Conservation (phyloP, 176 grass and related monocot genomes). For the Carex scoparia region DNA sequence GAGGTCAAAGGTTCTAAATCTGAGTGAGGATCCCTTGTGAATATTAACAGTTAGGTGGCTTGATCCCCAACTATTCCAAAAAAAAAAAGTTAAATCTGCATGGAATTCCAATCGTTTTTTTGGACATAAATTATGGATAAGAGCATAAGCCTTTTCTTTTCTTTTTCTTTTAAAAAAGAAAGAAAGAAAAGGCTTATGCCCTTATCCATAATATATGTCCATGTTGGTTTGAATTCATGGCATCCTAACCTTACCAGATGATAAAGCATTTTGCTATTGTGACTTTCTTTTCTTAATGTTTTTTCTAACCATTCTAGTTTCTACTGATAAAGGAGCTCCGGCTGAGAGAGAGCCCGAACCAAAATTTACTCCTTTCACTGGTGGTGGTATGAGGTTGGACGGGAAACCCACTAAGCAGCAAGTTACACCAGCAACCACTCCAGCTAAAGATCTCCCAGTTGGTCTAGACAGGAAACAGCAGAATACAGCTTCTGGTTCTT, state of each 20-base stretch:
- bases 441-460: conserved; percentile 16
- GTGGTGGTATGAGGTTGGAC: conserved; percentile 55
- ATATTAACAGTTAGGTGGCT: no score
- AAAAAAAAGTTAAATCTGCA: not conserved
- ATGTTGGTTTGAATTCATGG: not conserved
- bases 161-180: no score
- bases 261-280: not conserved
- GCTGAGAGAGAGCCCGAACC: conserved; percentile 31
- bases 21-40: no score
- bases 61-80: no score
- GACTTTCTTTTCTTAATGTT: not conserved
- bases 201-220: not conserved
- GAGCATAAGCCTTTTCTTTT: no score
- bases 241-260: not conserved
- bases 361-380: conserved; percentile 75
- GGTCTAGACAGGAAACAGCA: conserved; percentile 47
- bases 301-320: not conserved
- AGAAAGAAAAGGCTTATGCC: not conserved
- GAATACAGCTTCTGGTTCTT: conserved; percentile 10
- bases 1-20: no score
- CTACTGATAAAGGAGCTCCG: conserved; percentile 28
- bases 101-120: not conserved
- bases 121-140: no score
- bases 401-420: conserved; percentile 45
- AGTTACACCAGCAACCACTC: conserved; percentile 8